Evolutionary conservation across 2,329 filamentous ascomycete species (phyloP), one percentile per base, ranked within the genome.

Genomic region (Diaporthe velutina): DNA sequence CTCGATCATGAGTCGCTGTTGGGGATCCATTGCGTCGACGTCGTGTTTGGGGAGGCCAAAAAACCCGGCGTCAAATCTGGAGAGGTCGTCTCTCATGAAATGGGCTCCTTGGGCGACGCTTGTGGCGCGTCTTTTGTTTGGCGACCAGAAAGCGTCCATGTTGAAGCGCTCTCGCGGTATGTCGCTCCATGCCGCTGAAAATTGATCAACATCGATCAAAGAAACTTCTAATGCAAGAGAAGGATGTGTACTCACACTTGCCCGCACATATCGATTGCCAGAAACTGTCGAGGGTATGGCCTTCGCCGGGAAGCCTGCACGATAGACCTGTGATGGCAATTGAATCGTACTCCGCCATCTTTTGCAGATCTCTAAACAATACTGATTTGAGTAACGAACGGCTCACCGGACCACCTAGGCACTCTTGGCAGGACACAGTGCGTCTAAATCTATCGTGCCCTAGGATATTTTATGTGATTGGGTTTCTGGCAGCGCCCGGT

Each of bases 101-200:
- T 55, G 55, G 0, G 50, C 67, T 30, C 40, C 54, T 54, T 38
- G 45, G 15, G 67, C 40, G 13, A 33, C 60, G 15, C 38, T 64
- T 45, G 60, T 64, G 60, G 38, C 33, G 60, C 42, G 60, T 15
- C 42, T 48, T 10, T 70, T 52, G n/a, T 70, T 40, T 45, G 67
- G 52, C 52, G 45, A 38, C 50, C 35, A 22, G 52, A 40, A 58
- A n/a, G 38, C 45, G 67, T 70, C 52, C 33, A 55, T 38, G 25
- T 70, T 55, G 50, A 55, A 70, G 4, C 67, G 67, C 38, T 58
- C 50, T 57, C 22, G n/a, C 52, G 67, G 25, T n/a, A 58, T 55
- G 25, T 58, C 38, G 30, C 30, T 58, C 54, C 54, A 58, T 58
- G 54, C 54, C 54, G 54, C 54, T 58, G 4, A 2, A 38, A 3